Base-by-base conservation (phyloP, 805 yeast genomes). In the Candida railenensis region DNA sequence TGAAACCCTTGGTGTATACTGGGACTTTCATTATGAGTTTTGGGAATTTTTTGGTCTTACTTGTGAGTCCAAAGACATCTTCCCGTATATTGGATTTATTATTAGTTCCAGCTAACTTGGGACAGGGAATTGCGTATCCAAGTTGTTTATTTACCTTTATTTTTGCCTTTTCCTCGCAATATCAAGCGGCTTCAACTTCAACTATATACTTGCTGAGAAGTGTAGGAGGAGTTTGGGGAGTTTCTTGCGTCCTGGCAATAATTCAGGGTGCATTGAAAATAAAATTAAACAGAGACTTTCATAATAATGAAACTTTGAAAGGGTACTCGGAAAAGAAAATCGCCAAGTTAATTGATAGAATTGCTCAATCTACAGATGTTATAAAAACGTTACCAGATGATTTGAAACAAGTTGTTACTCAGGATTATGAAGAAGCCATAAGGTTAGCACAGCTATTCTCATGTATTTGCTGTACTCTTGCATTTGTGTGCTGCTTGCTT, bases 201-300 rank as follows among this genome's bases (percentile, higher is more conserved):
- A 67, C 71, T 3, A 61, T 67, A 3, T 67, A 67, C 45, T 55
- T 69, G 30, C 58, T 66, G 57, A 56, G 75, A 49, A 67, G 71
- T 47, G 57, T 69, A 30, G 74, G 74, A 5, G 68, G 71, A 3
- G 72, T 69, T 1, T 69, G 72, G 69, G 74, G 74, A 7, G 73
- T 68, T 19, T 61, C 71, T 1, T 54, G 59, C 15, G 56, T 59
- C 11, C 50, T 61, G 7, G 54, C 57, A 2, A 50, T 59, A 9
- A 51, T 54, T 38, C 63, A 57, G 47, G 48, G 47, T 7, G 44
- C 48, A 36, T 48, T 58, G 34, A 48, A 48, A 22, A 16, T 12
- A 4, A 47, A 34, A 19, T 55, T 58, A 3, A 42, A 46, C 5
- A 32, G 34, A 9, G 58, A 58, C 45, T 52, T 60, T 32, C 40